phyloP scores from a whole-genome alignment of 257 asterid species.

The Vinca minor region DNA sequence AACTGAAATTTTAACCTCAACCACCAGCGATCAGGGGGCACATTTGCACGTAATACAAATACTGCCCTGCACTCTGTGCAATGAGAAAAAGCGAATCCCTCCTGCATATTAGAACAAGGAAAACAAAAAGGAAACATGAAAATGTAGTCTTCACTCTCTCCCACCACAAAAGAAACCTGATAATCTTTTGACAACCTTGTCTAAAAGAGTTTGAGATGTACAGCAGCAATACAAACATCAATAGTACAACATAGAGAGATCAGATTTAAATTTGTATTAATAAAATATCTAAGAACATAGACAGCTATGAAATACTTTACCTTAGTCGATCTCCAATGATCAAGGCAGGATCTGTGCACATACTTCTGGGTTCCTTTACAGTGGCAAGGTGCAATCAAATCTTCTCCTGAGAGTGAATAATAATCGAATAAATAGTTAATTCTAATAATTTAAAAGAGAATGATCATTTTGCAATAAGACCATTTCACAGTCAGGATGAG shows the following conservation, averaged over 20 bases:
- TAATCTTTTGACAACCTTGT: too few species aligned
- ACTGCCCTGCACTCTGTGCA: conserved; percentile 97
- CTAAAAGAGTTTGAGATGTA: too few species aligned
- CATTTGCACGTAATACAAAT: conserved; percentile 91
- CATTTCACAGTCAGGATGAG: conserved; percentile 4
- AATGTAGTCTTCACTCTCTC: too few species aligned
- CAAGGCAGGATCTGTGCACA: conserved; percentile 97
- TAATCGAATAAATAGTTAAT: conserved; percentile 1
- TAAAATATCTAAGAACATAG: neutral
- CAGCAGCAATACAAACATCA: too few species aligned
- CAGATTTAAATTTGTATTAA: too few species aligned
- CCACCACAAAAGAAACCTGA: too few species aligned
- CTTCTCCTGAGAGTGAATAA: conserved; percentile 56
- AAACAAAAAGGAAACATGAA: conserved; percentile 9
- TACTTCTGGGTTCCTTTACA: conserved; percentile 98
- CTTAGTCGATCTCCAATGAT: conserved; percentile 99
- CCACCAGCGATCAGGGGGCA: conserved; percentile 99
- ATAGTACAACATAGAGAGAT: too few species aligned
- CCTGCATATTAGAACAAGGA: conserved; percentile 51
- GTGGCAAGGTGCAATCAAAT: conserved; percentile 95
- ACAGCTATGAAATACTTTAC: conserved; percentile 24
- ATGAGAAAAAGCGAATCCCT: conserved; percentile 99
- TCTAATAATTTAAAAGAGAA: neutral
- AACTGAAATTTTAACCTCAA: conserved; percentile 89
- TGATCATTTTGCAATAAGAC: neutral